Evolutionary conservation across 495 filamentous ascomycete genomes (phyloP).

Genomic region (Neurospora sublineolata): DNA sequence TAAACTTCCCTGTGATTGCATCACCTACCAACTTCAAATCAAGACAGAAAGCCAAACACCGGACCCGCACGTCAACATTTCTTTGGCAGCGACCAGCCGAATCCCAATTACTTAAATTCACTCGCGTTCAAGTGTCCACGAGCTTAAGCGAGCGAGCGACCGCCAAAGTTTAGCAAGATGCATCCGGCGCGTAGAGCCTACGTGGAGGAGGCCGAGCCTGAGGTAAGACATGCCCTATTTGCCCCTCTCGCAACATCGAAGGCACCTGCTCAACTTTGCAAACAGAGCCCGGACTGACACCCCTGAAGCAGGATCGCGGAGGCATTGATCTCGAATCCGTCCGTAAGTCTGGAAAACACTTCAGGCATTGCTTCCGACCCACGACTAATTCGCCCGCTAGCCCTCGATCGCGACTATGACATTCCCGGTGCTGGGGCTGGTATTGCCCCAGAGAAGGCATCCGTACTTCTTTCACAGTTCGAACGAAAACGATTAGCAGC

Average conservation of each 20-base stretch:
- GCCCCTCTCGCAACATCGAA: slow-evolving; percentile 16
- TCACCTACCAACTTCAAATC: not conserved
- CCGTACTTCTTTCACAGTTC: slow-evolving; percentile 81
- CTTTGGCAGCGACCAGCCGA: not conserved
- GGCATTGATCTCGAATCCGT: slow-evolving; percentile 70
- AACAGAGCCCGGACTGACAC: slow-evolving; percentile 22
- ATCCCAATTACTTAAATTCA: not conserved
- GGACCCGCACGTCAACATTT: not conserved
- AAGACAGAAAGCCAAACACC: not conserved
- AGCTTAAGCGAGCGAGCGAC: not conserved
- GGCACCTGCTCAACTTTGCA: slow-evolving; percentile 21
- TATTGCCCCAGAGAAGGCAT: slow-evolving; percentile 77
- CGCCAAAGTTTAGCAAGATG: slow-evolving; percentile 41
- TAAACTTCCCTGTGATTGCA: not conserved
- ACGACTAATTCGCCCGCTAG: slow-evolving; percentile 26
- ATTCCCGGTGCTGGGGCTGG: slow-evolving; percentile 61
- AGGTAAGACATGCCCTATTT: slow-evolving; percentile 43
- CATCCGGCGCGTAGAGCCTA: slow-evolving; percentile 92
- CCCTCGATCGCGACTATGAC: slow-evolving; percentile 77
- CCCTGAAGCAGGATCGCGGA: slow-evolving; percentile 42
- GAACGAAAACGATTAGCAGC: slow-evolving; percentile 79
- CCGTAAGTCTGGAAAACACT: slow-evolving; percentile 42
- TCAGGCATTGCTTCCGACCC: not conserved
- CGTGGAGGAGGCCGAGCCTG: slow-evolving; percentile 70
- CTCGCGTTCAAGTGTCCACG: not conserved